Evolutionary conservation across 495 filamentous ascomycete species (phyloP).

Genomic region (Aspergillus kassunensis): DNA sequence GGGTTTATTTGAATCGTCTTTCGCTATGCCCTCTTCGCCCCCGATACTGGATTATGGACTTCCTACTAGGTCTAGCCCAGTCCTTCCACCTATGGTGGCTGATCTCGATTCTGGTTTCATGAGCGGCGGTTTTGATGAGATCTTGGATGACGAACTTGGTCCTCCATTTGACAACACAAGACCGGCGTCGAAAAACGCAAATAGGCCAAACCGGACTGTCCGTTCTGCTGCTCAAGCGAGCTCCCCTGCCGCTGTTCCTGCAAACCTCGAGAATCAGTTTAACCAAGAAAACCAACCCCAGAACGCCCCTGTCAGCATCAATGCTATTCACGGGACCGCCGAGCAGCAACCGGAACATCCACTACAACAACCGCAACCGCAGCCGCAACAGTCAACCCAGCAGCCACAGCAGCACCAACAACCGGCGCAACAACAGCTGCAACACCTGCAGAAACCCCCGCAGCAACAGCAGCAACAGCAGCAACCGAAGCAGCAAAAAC

Average conservation of each 20-base stretch:
- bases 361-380: too few species aligned
- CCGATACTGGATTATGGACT: conserved; percentile 60
- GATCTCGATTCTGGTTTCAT: conserved; percentile 75
- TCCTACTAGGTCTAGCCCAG: conserved; percentile 65
- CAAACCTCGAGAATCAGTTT: conserved; percentile 20
- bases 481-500: too few species aligned
- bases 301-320: conserved; percentile 16
- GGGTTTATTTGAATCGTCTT: conserved; percentile 44
- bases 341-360: too few species aligned
- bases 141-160: conserved; percentile 48
- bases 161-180: conserved; percentile 35
- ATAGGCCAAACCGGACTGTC: conserved; percentile 40
- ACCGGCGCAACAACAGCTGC: too few species aligned
- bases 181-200: conserved; percentile 31
- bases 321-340: conserved; percentile 5
- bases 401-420: too few species aligned
- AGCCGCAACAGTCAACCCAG: too few species aligned
- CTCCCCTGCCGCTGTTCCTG: conserved; percentile 25
- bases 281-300: conserved; percentile 22
- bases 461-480: too few species aligned
- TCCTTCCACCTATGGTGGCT: conserved; percentile 59
- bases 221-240: conserved; percentile 33
- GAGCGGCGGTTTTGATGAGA: conserved; percentile 66
- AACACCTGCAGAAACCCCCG: too few species aligned
- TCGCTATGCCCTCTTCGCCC: conserved; percentile 73